These are phyloP conservation scores for Fallopia convolvulus DNA, from an alignment of 148 eudicot genomes.

Conservation along the genomic window DNA sequence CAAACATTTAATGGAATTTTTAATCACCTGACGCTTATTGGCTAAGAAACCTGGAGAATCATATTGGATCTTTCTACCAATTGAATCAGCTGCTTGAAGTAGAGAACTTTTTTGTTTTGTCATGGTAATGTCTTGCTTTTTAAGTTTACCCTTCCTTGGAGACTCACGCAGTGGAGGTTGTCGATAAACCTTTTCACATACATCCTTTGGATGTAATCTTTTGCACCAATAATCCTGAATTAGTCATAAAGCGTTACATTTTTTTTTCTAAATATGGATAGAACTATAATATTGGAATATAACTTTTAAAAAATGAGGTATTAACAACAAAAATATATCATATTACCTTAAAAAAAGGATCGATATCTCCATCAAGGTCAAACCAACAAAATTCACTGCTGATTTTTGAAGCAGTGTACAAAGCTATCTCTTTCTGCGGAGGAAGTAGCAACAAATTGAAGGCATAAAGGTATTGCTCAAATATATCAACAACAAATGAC, in stretches of 20 bases:
- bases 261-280: neutral
- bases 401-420: conserved; percentile 88
- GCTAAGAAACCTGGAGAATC: conserved; percentile 78
- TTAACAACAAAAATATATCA: neutral
- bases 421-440: conserved; percentile 91
- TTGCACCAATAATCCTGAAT: conserved; percentile 98
- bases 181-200: conserved; percentile 91
- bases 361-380: conserved; percentile 87
- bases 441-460: conserved; percentile 1
- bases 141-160: conserved; percentile 65
- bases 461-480: neutral
- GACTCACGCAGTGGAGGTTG: conserved; percentile 93
- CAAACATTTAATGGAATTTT: neutral
- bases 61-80: conserved; percentile 85
- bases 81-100: conserved; percentile 71
- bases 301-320: neutral
- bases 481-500: neutral
- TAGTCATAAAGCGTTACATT: conserved; percentile 14
- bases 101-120: conserved; percentile 81
- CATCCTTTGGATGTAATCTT: conserved; percentile 94
- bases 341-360: conserved; percentile 93
- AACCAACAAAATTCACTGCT: conserved; percentile 84
- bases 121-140: conserved; percentile 76
- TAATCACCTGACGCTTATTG: conserved; percentile 85
- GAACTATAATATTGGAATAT: neutral